Conservation (phyloP, 2,329 filamentous ascomycete species). For the Pezicula neosporulosa region DNA sequence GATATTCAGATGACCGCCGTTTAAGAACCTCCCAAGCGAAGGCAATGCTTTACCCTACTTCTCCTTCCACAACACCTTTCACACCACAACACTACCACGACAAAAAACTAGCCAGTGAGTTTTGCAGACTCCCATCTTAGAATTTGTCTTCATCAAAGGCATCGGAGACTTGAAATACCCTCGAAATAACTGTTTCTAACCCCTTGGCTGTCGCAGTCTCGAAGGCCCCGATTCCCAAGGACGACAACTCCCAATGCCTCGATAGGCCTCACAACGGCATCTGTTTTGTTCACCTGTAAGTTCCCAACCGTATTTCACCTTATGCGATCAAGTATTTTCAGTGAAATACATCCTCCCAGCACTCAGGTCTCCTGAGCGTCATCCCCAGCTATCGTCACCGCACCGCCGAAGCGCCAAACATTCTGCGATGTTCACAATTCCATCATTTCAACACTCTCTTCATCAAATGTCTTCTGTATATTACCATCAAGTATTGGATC, state of each 20-base stretch:
- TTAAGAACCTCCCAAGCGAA: neutral
- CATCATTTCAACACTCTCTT: slow-evolving; percentile 19
- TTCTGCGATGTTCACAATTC: slow-evolving; percentile 19
- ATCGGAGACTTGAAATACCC: slow-evolving; percentile 8
- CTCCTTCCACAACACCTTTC: slow-evolving; percentile 12
- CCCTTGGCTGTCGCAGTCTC: slow-evolving; percentile 17
- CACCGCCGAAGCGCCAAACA: slow-evolving; percentile 17
- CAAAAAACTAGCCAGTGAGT: slow-evolving; percentile 16
- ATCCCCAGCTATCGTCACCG: slow-evolving; percentile 15
- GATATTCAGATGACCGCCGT: no score
- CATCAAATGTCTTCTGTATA: slow-evolving; percentile 20
- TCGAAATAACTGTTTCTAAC: slow-evolving; percentile 15
- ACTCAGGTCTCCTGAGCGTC: slow-evolving; percentile 9
- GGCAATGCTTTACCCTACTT: slow-evolving; percentile 10
- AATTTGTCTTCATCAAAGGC: slow-evolving; percentile 7
- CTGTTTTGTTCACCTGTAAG: slow-evolving; percentile 27
- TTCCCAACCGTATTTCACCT: slow-evolving; percentile 17
- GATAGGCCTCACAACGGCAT: slow-evolving; percentile 28
- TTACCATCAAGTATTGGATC: slow-evolving; percentile 12
- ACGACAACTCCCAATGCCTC: slow-evolving; percentile 27
- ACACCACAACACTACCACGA: slow-evolving; percentile 10
- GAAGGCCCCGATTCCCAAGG: slow-evolving; percentile 21
- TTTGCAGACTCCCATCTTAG: slow-evolving; percentile 8
- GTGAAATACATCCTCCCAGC: slow-evolving; percentile 7
- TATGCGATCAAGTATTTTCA: slow-evolving; percentile 29